These are phyloP conservation scores for Epichloe sylvatica DNA, from an alignment of 2,329 filamentous ascomycete genomes.

Conservation along the genomic window DNA sequence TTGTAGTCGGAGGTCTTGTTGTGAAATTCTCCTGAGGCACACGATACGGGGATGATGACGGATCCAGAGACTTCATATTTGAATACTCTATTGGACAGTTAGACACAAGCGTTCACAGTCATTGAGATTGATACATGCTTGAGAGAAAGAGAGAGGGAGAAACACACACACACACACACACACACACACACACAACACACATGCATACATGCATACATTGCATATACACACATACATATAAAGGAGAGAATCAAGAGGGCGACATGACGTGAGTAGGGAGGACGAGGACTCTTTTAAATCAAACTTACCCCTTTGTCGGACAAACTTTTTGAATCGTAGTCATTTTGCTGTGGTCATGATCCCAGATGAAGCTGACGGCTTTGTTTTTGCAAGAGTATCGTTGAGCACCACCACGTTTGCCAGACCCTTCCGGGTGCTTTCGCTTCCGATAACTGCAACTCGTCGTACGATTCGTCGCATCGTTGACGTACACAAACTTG, in stretches of 20 bases:
- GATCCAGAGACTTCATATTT: constrained; percentile 20
- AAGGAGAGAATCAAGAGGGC: neutral
- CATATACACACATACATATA: no score
- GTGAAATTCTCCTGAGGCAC: neutral
- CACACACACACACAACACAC: no score
- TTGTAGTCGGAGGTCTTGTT: neutral
- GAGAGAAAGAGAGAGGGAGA: no score
- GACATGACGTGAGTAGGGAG: neutral
- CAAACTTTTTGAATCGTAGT: constrained; percentile 34
- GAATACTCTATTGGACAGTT: neutral
- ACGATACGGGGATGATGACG: constrained; percentile 9
- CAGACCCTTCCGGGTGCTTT: constrained; percentile 21
- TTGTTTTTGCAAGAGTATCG: constrained; percentile 30
- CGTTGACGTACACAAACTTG: constrained; percentile 28
- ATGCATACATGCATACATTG: no score
- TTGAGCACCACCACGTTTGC: constrained; percentile 14
- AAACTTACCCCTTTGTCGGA: constrained; percentile 22
- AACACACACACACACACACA: no score
- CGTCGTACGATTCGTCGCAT: constrained; percentile 25
- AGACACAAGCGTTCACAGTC: neutral
- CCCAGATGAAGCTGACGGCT: constrained; percentile 30
- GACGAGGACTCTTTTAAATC: no score
- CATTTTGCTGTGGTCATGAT: constrained; percentile 15
- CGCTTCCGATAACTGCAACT: constrained; percentile 30
- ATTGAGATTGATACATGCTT: no score